Evolutionary conservation across 179 eudicot genomes (phyloP).

Genomic region (Corrigiola litoralis): DNA sequence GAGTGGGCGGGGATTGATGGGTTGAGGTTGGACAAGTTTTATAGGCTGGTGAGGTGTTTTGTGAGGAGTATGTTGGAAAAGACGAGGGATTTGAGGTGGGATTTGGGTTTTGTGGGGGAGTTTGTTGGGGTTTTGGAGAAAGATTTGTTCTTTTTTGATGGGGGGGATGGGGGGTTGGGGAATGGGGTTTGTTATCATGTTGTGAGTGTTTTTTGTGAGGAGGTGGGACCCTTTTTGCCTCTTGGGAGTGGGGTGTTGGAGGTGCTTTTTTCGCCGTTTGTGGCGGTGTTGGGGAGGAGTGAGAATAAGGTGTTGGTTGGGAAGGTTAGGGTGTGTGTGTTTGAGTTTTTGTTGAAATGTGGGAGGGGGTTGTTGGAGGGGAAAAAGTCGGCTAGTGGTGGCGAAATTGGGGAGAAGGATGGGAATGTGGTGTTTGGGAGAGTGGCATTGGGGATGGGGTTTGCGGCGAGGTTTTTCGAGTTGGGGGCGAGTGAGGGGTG

Average conservation of each 20-base stretch:
- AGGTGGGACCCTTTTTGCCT: slow-evolving; percentile 60
- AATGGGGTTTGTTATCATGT: slow-evolving; percentile 82
- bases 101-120: slow-evolving; percentile 35
- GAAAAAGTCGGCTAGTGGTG: slow-evolving; percentile 34
- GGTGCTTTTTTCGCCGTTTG: slow-evolving; percentile 50
- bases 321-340: slow-evolving; percentile 57
- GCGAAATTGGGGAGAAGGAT: slow-evolving; percentile 24
- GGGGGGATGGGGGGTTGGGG: slow-evolving; percentile 39
- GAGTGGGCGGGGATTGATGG: slow-evolving; percentile 86
- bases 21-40: slow-evolving; percentile 82
- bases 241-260: slow-evolving; percentile 45
- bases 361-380: slow-evolving; percentile 47
- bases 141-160: slow-evolving; percentile 36
- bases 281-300: slow-evolving; percentile 39
- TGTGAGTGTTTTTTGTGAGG: slow-evolving; percentile 65
- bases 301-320: slow-evolving; percentile 62
- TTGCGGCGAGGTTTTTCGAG: slow-evolving; percentile 47
- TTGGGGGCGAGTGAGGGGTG: slow-evolving; percentile 56
- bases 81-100: slow-evolving; percentile 56
- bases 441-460: slow-evolving; percentile 50
- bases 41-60: slow-evolving; percentile 62
- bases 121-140: slow-evolving; percentile 46
- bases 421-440: slow-evolving; percentile 46
- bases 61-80: slow-evolving; percentile 41
- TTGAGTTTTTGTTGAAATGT: slow-evolving; percentile 50